Evolutionary conservation across 768 basidiomycete species (phyloP), one percentile per base, ranked within the genome.

Genomic region (Podaxis carcinomalis): DNA sequence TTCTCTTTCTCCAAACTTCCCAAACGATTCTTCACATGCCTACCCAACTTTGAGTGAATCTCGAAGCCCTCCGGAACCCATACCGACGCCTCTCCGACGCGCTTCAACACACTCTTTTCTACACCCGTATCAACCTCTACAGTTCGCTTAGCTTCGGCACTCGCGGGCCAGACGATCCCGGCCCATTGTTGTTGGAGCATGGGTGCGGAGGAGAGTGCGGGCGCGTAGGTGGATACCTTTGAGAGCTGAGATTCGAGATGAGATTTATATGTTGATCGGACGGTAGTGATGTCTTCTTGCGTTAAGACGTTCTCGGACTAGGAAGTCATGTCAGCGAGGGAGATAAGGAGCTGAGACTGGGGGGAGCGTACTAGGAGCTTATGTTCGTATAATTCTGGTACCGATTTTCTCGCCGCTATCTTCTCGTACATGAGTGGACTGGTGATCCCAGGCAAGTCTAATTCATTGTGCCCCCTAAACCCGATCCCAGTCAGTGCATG

Each of bases 371-470:
- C 93, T 54, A 87, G 78, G 5, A 95, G 79, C 47, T 86, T 87
- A 47, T 89, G 83, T 68, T 95, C 92, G 69, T 95, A 96, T 11
- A 93, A 75, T 55, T 86, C 78, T 4, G 93, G 92, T 4, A 94
- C 92, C 11, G 89, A 90, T 50, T 79, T 83, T 51, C 93, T 79
- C 0, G 86, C 81, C 5, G 86, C 82, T 67, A 96, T 95, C 74
- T 90, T 85, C 71, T 91, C 81, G 73, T 97, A 97, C 94, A 96
- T 97, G 9, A 88, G 75, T 0, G 95, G 94, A 61, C 89, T 89
- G 0, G 95, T 96, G 70, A 93, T 90, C 14, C 85, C 84, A 0
- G 92, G 92, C 55, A 94, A 82, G 68, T 95, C 92, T 32, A 94
- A 80, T 72, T 95, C 93, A 67, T 95, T 95, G 70, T 95, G 93